These are phyloP conservation scores for Coelastrella sp. DNA, from an alignment of 139 green algal species.

Conservation along the genomic window DNA sequence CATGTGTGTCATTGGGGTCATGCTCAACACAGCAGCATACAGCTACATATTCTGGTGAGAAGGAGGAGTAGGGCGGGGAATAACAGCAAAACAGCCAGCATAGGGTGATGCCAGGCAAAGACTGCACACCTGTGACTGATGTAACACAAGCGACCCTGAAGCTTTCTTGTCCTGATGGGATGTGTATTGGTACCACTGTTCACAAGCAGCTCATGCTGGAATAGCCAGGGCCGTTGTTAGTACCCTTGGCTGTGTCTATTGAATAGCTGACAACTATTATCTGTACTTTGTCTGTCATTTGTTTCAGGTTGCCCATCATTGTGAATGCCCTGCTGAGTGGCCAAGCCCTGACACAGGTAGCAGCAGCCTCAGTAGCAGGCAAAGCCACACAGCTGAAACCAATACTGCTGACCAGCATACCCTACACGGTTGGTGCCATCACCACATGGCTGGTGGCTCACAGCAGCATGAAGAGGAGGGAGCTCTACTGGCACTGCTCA, in stretches of 20 bases:
- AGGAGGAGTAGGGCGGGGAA: too few relatives aligned
- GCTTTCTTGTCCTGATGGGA: too few relatives aligned
- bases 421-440: constrained; percentile 16
- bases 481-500: constrained; percentile 38
- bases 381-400: not conserved
- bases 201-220: too few relatives aligned
- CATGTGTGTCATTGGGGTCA: constrained; percentile 9
- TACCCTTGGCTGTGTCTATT: too few relatives aligned
- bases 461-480: not conserved
- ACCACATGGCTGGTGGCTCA: not conserved
- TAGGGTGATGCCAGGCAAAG: too few relatives aligned
- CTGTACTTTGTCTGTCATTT: too few relatives aligned
- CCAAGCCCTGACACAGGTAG: not conserved
- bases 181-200: too few relatives aligned
- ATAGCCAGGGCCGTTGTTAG: too few relatives aligned
- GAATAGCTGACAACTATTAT: too few relatives aligned
- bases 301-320: constrained; percentile 34
- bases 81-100: too few relatives aligned
- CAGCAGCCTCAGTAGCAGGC: not conserved
- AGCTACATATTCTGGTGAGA: not conserved
- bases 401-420: constrained; percentile 17
- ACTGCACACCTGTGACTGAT: too few relatives aligned
- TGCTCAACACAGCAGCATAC: constrained; percentile 1
- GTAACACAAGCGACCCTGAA: too few relatives aligned
- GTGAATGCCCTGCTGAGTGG: constrained; percentile 3